These are phyloP conservation scores for Silene conica DNA, from an alignment of 148 eudicot species.

Conservation along the genomic window DNA sequence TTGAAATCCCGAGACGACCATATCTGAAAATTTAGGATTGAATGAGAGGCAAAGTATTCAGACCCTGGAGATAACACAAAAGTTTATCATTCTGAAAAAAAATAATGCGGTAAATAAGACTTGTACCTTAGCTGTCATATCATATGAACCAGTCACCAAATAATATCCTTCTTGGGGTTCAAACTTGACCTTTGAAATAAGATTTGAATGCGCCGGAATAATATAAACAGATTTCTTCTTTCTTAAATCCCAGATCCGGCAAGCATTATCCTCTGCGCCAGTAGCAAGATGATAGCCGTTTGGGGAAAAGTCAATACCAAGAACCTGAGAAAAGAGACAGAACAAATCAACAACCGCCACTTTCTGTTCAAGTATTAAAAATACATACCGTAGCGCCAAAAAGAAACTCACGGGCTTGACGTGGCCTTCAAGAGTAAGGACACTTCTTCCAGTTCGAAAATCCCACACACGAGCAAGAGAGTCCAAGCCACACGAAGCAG, in stretches of 20 bases:
- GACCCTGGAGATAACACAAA: background rate
- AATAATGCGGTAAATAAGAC: background rate
- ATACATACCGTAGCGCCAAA: background rate
- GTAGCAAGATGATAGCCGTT: slow-evolving; percentile 93
- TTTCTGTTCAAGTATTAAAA: background rate
- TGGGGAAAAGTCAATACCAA: slow-evolving; percentile 77
- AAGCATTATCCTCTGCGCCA: slow-evolving; percentile 94
- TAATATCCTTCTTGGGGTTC: slow-evolving; percentile 98
- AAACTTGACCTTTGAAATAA: slow-evolving; percentile 87
- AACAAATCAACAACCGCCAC: slow-evolving; percentile 6
- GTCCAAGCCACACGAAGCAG: slow-evolving; percentile 85
- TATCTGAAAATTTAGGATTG: slow-evolving; percentile 39
- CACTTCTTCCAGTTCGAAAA: slow-evolving; percentile 83
- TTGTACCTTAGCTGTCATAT: slow-evolving; percentile 82
- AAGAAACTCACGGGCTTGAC: slow-evolving; percentile 65
- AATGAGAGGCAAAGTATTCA: slow-evolving; percentile 15
- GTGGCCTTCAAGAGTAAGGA: slow-evolving; percentile 93
- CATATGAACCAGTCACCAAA: slow-evolving; percentile 84
- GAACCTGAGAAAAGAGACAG: slow-evolving; percentile 46
- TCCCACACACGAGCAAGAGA: slow-evolving; percentile 97
- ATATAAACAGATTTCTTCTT: slow-evolving; percentile 68
- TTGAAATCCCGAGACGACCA: slow-evolving; percentile 90
- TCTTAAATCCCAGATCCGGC: slow-evolving; percentile 91
- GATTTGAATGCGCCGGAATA: slow-evolving; percentile 91
- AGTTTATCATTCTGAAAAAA: background rate